Base-by-base conservation (phyloP, 495 filamentous ascomycete genomes). In the Acidiella bohemica region DNA sequence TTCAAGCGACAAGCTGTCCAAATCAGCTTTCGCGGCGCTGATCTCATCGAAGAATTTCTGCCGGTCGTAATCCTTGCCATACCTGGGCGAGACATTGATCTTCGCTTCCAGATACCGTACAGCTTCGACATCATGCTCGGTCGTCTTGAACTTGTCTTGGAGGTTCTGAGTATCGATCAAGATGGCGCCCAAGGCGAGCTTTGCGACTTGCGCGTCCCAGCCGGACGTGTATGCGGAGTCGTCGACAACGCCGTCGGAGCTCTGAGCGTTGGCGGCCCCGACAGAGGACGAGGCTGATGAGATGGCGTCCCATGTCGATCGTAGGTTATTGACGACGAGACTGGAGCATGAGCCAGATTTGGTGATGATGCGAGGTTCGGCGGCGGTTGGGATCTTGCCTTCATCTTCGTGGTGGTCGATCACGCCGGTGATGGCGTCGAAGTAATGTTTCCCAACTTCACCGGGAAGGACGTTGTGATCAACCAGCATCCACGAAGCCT, bases 361-460 rank as follows among this genome's bases (percentile, higher is more conserved):
- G 30, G 73, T 61, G 11, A 96, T 70, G 0, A 87, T 61, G 8
- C 79, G 63, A 2, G 80, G 78, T 17, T 69, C 59, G 7, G 46
- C 54, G 3, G 42, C 53, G 0, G 58, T 32, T 0, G 78, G 70
- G 0, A 92, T 64, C 16, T 61, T 65, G 24, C 63, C 48, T 53
- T 97, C 90, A 49, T 97, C 84, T 0, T 72, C 75, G 55, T 96
- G 92, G 59, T 97, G 90, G 57, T 97, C 90, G 31, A 97, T 78
- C 41, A 81, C 83, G n/a, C 80, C 90, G 5, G 70, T 53, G 0
- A 88, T 67, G 5, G 62, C 54, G 19, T 50, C 46, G 13, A 54
- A 43, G 14, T 65, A 61, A 56, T 64, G 50, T 31, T 29, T 56
- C 60, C 35, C 56, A 7, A 79, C 54, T 3, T 56, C 46, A 0